Conservation (phyloP, 2,329 filamentous ascomycete genomes). For the Sclerotinia trifoliorum region DNA sequence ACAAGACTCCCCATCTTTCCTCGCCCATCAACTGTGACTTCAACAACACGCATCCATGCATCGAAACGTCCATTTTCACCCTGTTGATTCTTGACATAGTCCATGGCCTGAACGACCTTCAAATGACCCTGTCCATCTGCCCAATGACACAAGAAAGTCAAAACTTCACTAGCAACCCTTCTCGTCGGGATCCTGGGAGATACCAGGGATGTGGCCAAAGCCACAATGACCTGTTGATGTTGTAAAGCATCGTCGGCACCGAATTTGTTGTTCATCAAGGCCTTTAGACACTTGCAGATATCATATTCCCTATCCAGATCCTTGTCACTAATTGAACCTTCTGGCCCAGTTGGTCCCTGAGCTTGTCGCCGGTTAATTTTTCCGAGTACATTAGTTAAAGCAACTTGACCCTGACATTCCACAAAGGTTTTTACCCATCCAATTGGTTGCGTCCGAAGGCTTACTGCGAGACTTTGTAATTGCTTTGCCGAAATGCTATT, state of each 20-base stretch:
- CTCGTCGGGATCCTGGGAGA: slow-evolving; percentile 87
- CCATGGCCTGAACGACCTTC: slow-evolving; percentile 91
- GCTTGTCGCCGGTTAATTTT: slow-evolving; percentile 90
- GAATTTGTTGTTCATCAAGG: slow-evolving; percentile 98
- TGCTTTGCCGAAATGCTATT: slow-evolving; percentile 91
- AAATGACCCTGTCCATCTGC: slow-evolving; percentile 82
- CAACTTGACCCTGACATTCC: slow-evolving; percentile 95
- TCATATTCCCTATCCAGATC: slow-evolving; percentile 82
- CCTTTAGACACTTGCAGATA: slow-evolving; percentile 96
- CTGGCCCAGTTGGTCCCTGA: slow-evolving; percentile 57
- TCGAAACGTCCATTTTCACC: slow-evolving; percentile 95
- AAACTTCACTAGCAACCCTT: slow-evolving; percentile 91
- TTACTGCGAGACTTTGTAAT: slow-evolving; percentile 89
- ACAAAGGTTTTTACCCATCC: slow-evolving; percentile 97
- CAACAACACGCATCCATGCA: slow-evolving; percentile 97
- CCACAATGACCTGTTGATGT: slow-evolving; percentile 86
- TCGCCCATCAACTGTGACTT: slow-evolving; percentile 93
- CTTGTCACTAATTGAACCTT: slow-evolving; percentile 57
- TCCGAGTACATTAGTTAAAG: slow-evolving; percentile 85
- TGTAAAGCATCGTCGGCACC: slow-evolving; percentile 91
- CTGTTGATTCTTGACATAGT: slow-evolving; percentile 82
- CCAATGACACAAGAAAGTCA: slow-evolving; percentile 97
- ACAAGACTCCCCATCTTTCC: slow-evolving; percentile 99
- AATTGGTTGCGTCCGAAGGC: slow-evolving; percentile 91
- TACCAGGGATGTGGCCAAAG: slow-evolving; percentile 80